phyloP scores from a whole-genome alignment of 2,329 filamentous ascomycete species.

The Fusarium begoniae region DNA sequence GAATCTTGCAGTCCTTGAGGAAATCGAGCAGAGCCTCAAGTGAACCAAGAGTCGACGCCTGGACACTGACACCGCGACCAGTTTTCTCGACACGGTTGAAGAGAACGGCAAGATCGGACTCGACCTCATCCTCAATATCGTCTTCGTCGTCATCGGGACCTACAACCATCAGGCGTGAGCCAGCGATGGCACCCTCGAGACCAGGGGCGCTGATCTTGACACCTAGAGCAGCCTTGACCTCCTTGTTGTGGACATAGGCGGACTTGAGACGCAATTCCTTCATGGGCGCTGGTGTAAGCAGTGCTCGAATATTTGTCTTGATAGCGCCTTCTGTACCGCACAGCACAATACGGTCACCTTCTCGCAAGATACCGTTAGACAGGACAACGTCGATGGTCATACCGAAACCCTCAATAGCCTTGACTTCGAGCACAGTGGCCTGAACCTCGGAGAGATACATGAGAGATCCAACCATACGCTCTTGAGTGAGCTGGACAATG shows the following conservation, averaged over 20 bases:
- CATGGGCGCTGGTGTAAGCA: slow-evolving; percentile 91
- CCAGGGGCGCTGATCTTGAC: slow-evolving; percentile 98
- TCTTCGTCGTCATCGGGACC: slow-evolving; percentile 96
- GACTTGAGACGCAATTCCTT: slow-evolving; percentile 96
- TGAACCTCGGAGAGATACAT: slow-evolving; percentile 99
- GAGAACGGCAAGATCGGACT: slow-evolving; percentile 90
- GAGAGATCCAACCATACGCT: slow-evolving; percentile 94
- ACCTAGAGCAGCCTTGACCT: slow-evolving; percentile 97
- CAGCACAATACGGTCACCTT: slow-evolving; percentile 93
- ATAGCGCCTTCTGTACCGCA: slow-evolving; percentile 98
- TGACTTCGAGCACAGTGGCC: slow-evolving; percentile 97
- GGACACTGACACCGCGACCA: slow-evolving; percentile 93
- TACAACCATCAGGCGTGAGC: slow-evolving; percentile 92
- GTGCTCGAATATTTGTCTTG: slow-evolving; percentile 91
- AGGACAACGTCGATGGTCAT: slow-evolving; percentile 98
- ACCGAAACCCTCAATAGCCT: slow-evolving; percentile 97
- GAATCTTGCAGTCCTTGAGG: slow-evolving; percentile 94
- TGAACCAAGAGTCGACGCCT: slow-evolving; percentile 96
- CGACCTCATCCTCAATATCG: slow-evolving; percentile 95
- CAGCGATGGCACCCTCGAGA: slow-evolving; percentile 94
- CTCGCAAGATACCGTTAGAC: slow-evolving; percentile 92
- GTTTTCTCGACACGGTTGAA: slow-evolving; percentile 92
- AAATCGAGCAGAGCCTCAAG: slow-evolving; percentile 97
- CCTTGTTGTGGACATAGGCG: slow-evolving; percentile 97
- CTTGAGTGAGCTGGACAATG: slow-evolving; percentile 89